These are phyloP conservation scores for Leccinum subgranulosum DNA, from an alignment of 768 basidiomycete species.

Conservation along the genomic window DNA sequence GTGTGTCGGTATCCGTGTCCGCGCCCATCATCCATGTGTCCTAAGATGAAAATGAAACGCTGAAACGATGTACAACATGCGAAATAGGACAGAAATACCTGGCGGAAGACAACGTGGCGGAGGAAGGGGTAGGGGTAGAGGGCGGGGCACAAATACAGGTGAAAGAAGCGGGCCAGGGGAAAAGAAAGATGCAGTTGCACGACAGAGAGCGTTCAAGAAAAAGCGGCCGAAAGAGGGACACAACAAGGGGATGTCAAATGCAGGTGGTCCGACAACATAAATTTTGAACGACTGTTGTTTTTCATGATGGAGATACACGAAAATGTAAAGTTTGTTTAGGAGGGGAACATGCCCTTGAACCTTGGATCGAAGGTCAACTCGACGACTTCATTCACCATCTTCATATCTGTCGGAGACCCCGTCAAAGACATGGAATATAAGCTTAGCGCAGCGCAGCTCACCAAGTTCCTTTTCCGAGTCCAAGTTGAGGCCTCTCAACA, in stretches of 20 bases:
- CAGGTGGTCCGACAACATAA: constrained; percentile 41
- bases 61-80: too few relatives aligned
- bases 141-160: constrained; percentile 35
- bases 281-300: not conserved
- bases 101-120: constrained; percentile 18
- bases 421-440: constrained; percentile 4
- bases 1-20: too few relatives aligned
- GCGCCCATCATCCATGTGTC: too few relatives aligned
- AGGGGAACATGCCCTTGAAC: constrained; percentile 49
- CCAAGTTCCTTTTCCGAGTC: constrained; percentile 55
- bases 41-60: too few relatives aligned
- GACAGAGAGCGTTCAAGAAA: constrained; percentile 70
- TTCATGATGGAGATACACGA: not conserved
- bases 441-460: constrained; percentile 30
- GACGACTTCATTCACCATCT: constrained; percentile 58
- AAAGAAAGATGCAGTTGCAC: constrained; percentile 38
- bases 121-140: constrained; percentile 38
- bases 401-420: constrained; percentile 47
- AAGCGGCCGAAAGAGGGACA: constrained; percentile 80
- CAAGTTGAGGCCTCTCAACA: constrained; percentile 50
- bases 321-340: constrained; percentile 5
- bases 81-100: too few relatives aligned
- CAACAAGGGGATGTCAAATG: constrained; percentile 82
- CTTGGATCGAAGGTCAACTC: constrained; percentile 59
- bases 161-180: constrained; percentile 36